Conservation (phyloP, 2,329 filamentous ascomycete species). For the Exophiala xenobiotica region DNA sequence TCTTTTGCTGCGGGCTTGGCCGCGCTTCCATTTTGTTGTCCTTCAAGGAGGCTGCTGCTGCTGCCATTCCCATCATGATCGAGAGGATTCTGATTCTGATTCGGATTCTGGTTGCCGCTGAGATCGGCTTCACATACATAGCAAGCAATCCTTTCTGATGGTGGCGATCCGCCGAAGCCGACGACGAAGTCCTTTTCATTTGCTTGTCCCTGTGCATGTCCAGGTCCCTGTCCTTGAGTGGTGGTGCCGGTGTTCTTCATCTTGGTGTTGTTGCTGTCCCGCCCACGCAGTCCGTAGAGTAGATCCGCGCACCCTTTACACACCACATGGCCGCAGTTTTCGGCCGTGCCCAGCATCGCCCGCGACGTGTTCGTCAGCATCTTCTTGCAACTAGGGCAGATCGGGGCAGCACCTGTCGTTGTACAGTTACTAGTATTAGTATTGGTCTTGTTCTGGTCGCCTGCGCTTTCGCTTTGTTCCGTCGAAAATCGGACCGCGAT, state of each 20-base stretch:
- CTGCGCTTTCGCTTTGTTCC: constrained; percentile 56
- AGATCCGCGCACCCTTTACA: constrained; percentile 81
- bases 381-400: constrained; percentile 86
- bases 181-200: too few species aligned
- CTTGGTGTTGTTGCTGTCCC: constrained; percentile 18
- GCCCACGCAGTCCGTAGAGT: constrained; percentile 83
- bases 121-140: constrained; percentile 85
- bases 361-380: constrained; percentile 76
- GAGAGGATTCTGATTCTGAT: constrained; percentile 9
- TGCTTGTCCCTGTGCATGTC: too few species aligned
- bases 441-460: constrained; percentile 36
- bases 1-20: constrained; percentile 10
- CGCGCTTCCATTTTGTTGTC: too few species aligned
- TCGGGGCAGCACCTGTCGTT: too few species aligned
- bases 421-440: too few species aligned
- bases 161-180: too few species aligned
- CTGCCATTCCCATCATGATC: too few species aligned
- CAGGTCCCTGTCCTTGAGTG: too few species aligned
- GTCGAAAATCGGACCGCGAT: constrained; percentile 75
- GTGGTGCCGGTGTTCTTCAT: constrained; percentile 59
- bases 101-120: constrained; percentile 41
- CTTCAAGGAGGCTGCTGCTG: too few species aligned
- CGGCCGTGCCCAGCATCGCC: constrained; percentile 74
- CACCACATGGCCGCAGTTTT: constrained; percentile 77
- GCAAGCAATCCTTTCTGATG: constrained; percentile 56